These are phyloP conservation scores for Ceratobasidium sp. DNA, from an alignment of 1,284 basidiomycete genomes.

Conservation along the genomic window DNA sequence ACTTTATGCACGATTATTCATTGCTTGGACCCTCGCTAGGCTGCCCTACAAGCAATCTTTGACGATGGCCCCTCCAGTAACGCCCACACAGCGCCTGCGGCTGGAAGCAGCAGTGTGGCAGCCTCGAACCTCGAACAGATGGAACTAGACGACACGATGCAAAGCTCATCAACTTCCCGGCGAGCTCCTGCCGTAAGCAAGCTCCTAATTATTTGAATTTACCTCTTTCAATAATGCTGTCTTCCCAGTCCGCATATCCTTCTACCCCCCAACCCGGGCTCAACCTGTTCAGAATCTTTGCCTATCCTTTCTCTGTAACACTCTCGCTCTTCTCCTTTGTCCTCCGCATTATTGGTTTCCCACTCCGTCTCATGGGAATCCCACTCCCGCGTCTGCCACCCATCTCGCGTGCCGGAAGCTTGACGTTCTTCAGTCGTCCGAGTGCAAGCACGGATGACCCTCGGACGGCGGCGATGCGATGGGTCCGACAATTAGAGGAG, in stretches of 20 bases:
- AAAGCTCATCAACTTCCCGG: constrained; percentile 53
- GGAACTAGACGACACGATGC: constrained; percentile 68
- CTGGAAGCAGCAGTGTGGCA: constrained; percentile 47
- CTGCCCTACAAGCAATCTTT: constrained; percentile 70
- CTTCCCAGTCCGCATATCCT: constrained; percentile 47
- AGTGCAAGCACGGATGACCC: constrained; percentile 54
- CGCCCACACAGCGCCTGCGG: constrained; percentile 49
- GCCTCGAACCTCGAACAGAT: constrained; percentile 54
- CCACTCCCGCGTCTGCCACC: constrained; percentile 61
- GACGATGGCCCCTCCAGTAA: constrained; percentile 56
- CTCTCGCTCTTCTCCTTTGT: constrained; percentile 64
- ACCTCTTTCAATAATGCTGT: not conserved
- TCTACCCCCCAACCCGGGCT: constrained; percentile 50
- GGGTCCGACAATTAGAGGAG: constrained; percentile 82
- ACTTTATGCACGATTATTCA: constrained; percentile 9
- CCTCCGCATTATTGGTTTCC: constrained; percentile 62
- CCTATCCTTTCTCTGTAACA: constrained; percentile 55
- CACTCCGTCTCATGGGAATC: constrained; percentile 65
- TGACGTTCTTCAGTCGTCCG: constrained; percentile 42
- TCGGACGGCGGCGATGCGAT: constrained; percentile 71
- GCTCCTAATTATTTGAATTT: not conserved
- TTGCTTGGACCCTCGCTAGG: constrained; percentile 59
- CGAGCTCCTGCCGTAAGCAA: constrained; percentile 47
- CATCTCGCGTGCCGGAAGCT: constrained; percentile 29
- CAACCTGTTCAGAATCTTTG: constrained; percentile 49